Evolutionary conservation across 2,329 filamentous ascomycete genomes (phyloP).

Genomic region (Sphaerulina vaccinii): DNA sequence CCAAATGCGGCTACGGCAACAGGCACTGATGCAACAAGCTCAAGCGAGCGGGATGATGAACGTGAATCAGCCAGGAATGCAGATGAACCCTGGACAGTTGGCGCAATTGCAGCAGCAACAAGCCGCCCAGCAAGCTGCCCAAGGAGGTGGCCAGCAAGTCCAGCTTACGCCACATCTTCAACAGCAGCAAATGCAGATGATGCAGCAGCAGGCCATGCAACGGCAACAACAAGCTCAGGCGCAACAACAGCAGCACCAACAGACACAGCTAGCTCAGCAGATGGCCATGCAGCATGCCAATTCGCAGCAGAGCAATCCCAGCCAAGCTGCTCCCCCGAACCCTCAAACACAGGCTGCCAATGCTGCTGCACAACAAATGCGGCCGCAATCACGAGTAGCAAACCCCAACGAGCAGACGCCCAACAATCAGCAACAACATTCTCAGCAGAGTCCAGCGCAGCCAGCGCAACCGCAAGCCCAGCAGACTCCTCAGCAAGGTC

Average conservation of each 20-base stretch:
- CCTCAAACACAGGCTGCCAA: conserved; percentile 39
- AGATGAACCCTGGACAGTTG: conserved; percentile 38
- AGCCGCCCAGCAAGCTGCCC: conserved; percentile 33
- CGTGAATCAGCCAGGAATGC: conserved; percentile 25
- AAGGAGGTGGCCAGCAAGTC: conserved; percentile 24
- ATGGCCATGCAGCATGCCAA: conserved; percentile 49
- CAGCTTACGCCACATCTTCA: conserved; percentile 27
- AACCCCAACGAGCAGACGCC: conserved; percentile 35
- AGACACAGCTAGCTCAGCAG: conserved; percentile 43
- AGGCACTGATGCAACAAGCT: conserved; percentile 43
- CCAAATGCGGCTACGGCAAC: conserved; percentile 48
- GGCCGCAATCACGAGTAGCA: conserved; percentile 41
- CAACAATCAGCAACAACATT: conserved; percentile 31
- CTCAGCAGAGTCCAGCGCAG: conserved; percentile 33
- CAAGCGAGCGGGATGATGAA: conserved; percentile 34
- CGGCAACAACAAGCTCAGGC: conserved; percentile 35
- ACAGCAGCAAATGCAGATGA: conserved; percentile 45
- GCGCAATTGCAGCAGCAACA: conserved; percentile 43
- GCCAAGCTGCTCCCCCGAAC: conserved; percentile 43
- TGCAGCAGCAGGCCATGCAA: conserved; percentile 39
- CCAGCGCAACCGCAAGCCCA: conserved; percentile 36
- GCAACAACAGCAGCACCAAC: conserved; percentile 35
- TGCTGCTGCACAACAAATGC: conserved; percentile 38
- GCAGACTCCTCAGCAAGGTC: conserved; percentile 44
- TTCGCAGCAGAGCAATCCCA: conserved; percentile 51